Conservation (phyloP, 306 rosid genomes). For the Begonia fuchsioides region DNA sequence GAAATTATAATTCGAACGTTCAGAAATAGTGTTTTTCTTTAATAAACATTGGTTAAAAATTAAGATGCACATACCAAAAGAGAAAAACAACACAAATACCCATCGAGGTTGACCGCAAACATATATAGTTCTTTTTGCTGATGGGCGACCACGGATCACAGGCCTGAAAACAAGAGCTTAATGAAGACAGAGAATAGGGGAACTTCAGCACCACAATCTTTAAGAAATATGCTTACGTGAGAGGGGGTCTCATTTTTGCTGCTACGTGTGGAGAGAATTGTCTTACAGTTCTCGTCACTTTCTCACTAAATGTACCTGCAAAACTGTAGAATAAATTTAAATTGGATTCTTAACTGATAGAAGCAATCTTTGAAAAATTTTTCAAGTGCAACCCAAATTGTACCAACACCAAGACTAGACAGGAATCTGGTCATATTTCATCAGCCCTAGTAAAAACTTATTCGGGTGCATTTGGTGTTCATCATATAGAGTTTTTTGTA, state of each 20-base stretch:
- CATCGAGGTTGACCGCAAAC: constrained; percentile 92
- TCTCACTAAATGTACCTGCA: constrained; percentile 96
- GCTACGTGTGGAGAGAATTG: constrained; percentile 93
- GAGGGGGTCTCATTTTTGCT: constrained; percentile 97
- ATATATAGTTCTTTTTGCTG: constrained; percentile 73
- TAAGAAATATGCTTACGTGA: constrained; percentile 49
- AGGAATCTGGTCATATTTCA: too few species aligned
- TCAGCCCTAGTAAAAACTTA: too few species aligned
- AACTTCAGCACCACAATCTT: constrained; percentile 4
- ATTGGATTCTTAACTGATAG: background rate
- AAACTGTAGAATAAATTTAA: constrained; percentile 43
- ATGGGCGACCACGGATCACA: constrained; percentile 97
- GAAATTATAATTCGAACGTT: background rate
- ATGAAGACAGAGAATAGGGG: constrained; percentile 8
- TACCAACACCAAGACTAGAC: too few species aligned
- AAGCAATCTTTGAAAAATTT: too few species aligned
- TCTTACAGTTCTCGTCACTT: constrained; percentile 71
- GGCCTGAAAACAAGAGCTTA: constrained; percentile 49
- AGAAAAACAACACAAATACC: constrained; percentile 64
- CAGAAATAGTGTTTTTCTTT: background rate
- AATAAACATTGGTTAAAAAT: constrained; percentile 1
- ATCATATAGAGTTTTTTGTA: too few species aligned
- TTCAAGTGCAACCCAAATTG: too few species aligned
- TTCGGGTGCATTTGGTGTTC: too few species aligned
- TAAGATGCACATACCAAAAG: constrained; percentile 40